Evolutionary conservation across 257 asterid species (phyloP), one percentile per base, ranked within the genome.

Genomic region (Verbena officinalis): DNA sequence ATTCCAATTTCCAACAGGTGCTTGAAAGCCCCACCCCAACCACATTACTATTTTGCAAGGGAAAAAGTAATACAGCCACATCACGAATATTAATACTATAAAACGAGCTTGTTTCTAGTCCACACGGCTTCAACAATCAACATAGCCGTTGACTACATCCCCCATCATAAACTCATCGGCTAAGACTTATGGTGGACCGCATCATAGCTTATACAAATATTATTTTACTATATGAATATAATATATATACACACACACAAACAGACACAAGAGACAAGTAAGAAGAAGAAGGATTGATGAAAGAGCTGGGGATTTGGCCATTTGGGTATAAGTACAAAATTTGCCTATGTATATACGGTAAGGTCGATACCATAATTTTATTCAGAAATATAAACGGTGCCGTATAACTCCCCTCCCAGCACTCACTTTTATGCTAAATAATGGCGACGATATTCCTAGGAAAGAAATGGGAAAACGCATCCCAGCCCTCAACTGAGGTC

Each of bases 11-110:
- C 58, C 66, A 63, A 68, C 68, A 71, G 78, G 27, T 36, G 62
- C 43, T 34, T 50, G 73, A 76, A 67, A 67, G 69, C 75, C 55
- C 68, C 70, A 69, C 51, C 65, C 20, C 78, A 78, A 74, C 83
- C 55, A 71, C 74, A 61, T 13, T 12, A 48, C 20, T 51, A 21
- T 56, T 53, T 62, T 36, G 39, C 45, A 39, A 7, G 23, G 62
- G 22, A 17, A 55, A 65, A 12, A 7, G 2, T 45, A 22, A 55
- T 11, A 17, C 55, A 56, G 67, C 49, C 24, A 11, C 36, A 33
- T 48, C 20, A 20, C 16, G 38, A 69, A 23, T 55, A 49, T 66
- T 40, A n/a, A 1, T 27, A 30, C 42, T n/a, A 56, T 42, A n/a
- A 1, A 39, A 30, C 42, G 17, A 56, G 54, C 50, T 53, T 63